phyloP scores from a whole-genome alignment of 1,284 basidiomycete species.

The Papiliotrema nemorosa region DNA sequence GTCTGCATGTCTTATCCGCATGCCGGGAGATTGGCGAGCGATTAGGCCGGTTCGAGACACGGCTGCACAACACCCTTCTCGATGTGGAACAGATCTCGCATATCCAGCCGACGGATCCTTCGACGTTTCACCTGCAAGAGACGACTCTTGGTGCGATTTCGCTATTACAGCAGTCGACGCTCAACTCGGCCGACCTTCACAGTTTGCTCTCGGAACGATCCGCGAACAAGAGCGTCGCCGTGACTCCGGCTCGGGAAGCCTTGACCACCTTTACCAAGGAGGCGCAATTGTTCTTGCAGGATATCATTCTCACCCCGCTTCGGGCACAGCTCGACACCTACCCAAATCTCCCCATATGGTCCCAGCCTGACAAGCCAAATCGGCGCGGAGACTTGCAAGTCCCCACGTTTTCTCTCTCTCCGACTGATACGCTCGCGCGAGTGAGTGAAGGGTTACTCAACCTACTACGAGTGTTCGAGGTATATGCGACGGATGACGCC shows the following conservation, averaged over 20 bases:
- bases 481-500: constrained; percentile 86
- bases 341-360: constrained; percentile 67
- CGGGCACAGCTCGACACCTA: constrained; percentile 70
- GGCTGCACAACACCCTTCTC: constrained; percentile 58
- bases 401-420: constrained; percentile 90
- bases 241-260: constrained; percentile 54
- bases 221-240: constrained; percentile 8
- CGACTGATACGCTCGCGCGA: constrained; percentile 79
- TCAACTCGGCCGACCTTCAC: constrained; percentile 75
- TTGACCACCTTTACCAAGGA: constrained; percentile 66
- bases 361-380: constrained; percentile 46
- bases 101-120: constrained; percentile 57
- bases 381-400: constrained; percentile 63
- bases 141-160: constrained; percentile 67
- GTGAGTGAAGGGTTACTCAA: constrained; percentile 91
- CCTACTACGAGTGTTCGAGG: constrained; percentile 87
- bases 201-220: constrained; percentile 55
- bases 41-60: constrained; percentile 63
- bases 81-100: constrained; percentile 61
- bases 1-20: constrained; percentile 74
- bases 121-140: constrained; percentile 32
- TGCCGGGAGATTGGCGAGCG: constrained; percentile 68
- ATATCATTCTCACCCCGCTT: constrained; percentile 81
- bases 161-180: constrained; percentile 70
- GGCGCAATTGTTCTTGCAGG: constrained; percentile 73